Evolutionary conservation across 2,329 filamentous ascomycete species (phyloP).

Genomic region (Davidsoniella eucalypti): DNA sequence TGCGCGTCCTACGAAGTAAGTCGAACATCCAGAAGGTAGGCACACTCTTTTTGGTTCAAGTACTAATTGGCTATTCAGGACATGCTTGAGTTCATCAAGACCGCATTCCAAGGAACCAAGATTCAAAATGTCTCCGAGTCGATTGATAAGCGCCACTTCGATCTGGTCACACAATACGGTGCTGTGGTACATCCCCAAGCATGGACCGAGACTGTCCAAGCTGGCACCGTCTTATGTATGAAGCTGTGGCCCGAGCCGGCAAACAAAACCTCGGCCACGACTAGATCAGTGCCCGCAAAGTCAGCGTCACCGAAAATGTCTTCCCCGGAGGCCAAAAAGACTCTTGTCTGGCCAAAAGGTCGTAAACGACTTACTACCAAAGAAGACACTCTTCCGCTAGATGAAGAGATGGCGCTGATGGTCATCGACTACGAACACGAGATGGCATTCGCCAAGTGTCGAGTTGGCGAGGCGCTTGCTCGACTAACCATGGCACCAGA

Average conservation of each 20-base stretch:
- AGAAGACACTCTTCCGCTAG: not conserved
- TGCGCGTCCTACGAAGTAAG: not conserved
- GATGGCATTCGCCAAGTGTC: not conserved
- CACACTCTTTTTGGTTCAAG: not conserved
- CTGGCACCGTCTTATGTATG: not conserved
- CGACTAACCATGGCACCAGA: not conserved
- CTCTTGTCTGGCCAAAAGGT: not conserved
- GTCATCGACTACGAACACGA: not conserved
- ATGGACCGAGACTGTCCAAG: not conserved
- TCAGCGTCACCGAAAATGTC: too few species aligned
- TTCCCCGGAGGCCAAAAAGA: not conserved
- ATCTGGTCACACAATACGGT: conserved; percentile 2
- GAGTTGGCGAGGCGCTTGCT: not conserved
- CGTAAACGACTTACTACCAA: not conserved
- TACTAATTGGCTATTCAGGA: not conserved
- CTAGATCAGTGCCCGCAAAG: too few species aligned
- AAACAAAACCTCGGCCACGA: too few species aligned
- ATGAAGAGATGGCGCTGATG: not conserved
- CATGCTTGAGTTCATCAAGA: not conserved
- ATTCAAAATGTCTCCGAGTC: not conserved
- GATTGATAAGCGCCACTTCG: not conserved
- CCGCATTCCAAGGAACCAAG: not conserved
- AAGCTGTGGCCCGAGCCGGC: not conserved
- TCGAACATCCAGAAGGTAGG: not conserved
- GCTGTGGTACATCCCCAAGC: not conserved